Conservation (phyloP, 139 green algal species). For the Zygnema circumcarinatum region DNA sequence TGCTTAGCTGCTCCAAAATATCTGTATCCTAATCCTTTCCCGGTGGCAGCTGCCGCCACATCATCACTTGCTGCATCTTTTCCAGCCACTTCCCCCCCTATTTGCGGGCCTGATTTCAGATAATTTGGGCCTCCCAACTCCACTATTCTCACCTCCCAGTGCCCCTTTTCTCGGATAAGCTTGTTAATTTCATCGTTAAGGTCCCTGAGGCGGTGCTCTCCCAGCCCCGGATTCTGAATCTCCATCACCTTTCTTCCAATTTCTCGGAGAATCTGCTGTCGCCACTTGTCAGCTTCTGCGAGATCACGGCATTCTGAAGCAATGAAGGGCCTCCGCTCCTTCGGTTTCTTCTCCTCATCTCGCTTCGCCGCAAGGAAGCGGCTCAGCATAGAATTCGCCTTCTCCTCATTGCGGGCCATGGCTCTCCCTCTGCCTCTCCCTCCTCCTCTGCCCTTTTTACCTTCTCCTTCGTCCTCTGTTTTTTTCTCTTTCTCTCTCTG, state of each 20-base stretch:
- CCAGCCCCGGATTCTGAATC: constrained; percentile 98
- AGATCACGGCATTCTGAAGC: constrained; percentile 90
- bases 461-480: no score
- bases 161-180: constrained; percentile 95
- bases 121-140: constrained; percentile 97
- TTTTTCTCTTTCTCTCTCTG: no score
- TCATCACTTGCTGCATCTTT: constrained; percentile 19
- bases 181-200: constrained; percentile 99
- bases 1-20: constrained; percentile 99
- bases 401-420: constrained; percentile 98
- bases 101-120: constrained; percentile 72
- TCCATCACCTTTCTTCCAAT: constrained; percentile 98
- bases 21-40: constrained; percentile 75
- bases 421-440: no score
- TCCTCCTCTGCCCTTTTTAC: no score
- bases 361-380: constrained; percentile 80
- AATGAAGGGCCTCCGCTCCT: constrained; percentile 86
- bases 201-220: constrained; percentile 94
- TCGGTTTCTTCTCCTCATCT: constrained; percentile 53
- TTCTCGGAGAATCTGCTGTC: constrained; percentile 94
- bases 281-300: constrained; percentile 93
- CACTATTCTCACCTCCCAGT: constrained; percentile 96
- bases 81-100: constrained; percentile 59
- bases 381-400: constrained; percentile 96
- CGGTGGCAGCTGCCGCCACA: constrained; percentile 4